These are phyloP conservation scores for Sungouiella blattae DNA, from an alignment of 805 yeast species.

Conservation along the genomic window DNA sequence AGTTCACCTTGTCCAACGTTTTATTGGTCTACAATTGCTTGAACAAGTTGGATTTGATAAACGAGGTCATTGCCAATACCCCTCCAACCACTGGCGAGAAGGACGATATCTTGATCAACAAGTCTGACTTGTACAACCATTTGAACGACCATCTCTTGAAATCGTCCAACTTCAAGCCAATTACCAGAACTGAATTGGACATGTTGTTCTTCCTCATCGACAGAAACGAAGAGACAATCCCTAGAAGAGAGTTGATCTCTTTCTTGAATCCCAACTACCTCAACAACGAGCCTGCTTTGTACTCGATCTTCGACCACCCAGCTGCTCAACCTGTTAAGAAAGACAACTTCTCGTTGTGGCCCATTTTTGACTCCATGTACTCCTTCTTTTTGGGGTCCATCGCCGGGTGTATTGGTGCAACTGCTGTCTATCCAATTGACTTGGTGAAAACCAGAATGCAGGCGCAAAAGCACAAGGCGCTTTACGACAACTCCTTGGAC, in stretches of 20 bases:
- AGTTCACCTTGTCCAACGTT: slow-evolving; percentile 36
- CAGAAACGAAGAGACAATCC: slow-evolving; percentile 34
- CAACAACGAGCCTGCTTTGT: slow-evolving; percentile 33
- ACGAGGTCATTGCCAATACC: slow-evolving; percentile 44
- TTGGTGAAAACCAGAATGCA: slow-evolving; percentile 96
- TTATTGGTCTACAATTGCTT: slow-evolving; percentile 39
- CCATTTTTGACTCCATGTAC: slow-evolving; percentile 67
- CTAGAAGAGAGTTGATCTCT: slow-evolving; percentile 40
- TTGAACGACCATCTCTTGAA: slow-evolving; percentile 43
- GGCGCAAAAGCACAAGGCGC: slow-evolving; percentile 73
- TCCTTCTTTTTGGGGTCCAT: slow-evolving; percentile 88
- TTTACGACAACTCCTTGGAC: slow-evolving; percentile 78
- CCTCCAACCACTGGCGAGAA: slow-evolving; percentile 42
- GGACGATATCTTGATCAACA: slow-evolving; percentile 39
- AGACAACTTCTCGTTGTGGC: slow-evolving; percentile 44
- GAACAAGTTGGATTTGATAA: slow-evolving; percentile 40
- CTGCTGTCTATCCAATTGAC: slow-evolving; percentile 95
- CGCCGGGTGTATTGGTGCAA: slow-evolving; percentile 98
- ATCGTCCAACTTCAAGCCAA: slow-evolving; percentile 41
- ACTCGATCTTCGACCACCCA: slow-evolving; percentile 40
- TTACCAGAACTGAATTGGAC: slow-evolving; percentile 37
- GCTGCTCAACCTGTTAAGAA: slow-evolving; percentile 34
- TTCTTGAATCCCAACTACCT: slow-evolving; percentile 56
- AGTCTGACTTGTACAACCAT: slow-evolving; percentile 37
- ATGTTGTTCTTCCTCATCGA: slow-evolving; percentile 39